Evolutionary conservation across 2,329 filamentous ascomycete species (phyloP).

Genomic region (Neonectria neomacrospora): DNA sequence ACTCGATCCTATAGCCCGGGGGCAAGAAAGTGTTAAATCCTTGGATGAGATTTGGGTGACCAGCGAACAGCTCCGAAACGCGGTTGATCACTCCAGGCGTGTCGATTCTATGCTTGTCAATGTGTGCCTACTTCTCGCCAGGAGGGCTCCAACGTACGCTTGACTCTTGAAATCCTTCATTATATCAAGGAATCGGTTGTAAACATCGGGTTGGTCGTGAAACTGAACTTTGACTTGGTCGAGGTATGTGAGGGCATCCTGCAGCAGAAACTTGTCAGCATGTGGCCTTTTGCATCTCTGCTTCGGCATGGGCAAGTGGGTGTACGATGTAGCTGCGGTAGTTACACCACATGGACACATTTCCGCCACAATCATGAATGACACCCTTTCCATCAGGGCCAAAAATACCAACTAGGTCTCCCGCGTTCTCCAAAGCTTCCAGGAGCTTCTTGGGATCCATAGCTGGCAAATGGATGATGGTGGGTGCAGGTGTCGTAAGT

Average conservation of each 20-base stretch:
- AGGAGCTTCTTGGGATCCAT: conserved; percentile 28
- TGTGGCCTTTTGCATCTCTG: not conserved
- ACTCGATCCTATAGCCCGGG: conserved; percentile 96
- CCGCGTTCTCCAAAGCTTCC: conserved; percentile 24
- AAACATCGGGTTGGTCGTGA: conserved; percentile 95
- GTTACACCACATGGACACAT: conserved; percentile 35
- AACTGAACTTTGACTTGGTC: conserved; percentile 99
- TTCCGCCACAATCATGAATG: conserved; percentile 33
- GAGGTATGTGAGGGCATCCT: conserved; percentile 89
- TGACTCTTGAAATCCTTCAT: conserved; percentile 99
- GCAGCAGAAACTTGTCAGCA: conserved; percentile 32
- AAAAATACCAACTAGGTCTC: conserved; percentile 40
- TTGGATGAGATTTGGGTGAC: conserved; percentile 94
- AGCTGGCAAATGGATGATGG: not conserved
- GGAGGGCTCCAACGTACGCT: conserved; percentile 69
- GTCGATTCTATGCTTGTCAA: conserved; percentile 75
- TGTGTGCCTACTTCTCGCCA: not conserved
- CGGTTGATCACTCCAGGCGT: conserved; percentile 97
- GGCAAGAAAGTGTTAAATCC: conserved; percentile 98
- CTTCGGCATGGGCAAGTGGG: conserved; percentile 3
- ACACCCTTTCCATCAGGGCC: conserved; percentile 36
- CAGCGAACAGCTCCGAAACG: conserved; percentile 94
- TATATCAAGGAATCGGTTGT: conserved; percentile 96
- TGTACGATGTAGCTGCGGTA: conserved; percentile 43
- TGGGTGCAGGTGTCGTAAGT: not conserved